Conservation (phyloP, 1,284 basidiomycete species). For the Megacollybia platyphylla region DNA sequence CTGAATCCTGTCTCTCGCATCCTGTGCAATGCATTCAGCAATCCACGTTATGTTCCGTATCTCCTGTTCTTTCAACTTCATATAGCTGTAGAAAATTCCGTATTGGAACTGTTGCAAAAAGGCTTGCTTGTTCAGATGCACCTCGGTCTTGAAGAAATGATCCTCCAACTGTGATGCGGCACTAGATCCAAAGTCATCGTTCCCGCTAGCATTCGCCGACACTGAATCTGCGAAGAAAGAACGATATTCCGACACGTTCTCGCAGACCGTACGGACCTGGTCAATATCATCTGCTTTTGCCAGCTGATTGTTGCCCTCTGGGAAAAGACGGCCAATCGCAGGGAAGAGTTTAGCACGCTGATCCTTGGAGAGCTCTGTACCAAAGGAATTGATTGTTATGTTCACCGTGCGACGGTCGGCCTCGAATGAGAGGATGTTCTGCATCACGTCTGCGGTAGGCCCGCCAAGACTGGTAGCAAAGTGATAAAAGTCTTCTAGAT, state of each 20-base stretch:
- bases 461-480: slow-evolving; percentile 75
- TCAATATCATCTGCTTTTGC: slow-evolving; percentile 95
- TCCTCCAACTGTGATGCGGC: slow-evolving; percentile 76
- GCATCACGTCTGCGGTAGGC: slow-evolving; percentile 86
- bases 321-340: slow-evolving; percentile 85
- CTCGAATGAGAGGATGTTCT: slow-evolving; percentile 85
- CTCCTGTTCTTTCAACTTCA: slow-evolving; percentile 99
- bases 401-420: slow-evolving; percentile 95
- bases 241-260: slow-evolving; percentile 83
- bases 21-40: slow-evolving; percentile 93
- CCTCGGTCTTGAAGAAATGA: slow-evolving; percentile 91
- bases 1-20: slow-evolving; percentile 86
- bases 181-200: slow-evolving; percentile 30
- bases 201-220: slow-evolving; percentile 16
- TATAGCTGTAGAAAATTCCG: slow-evolving; percentile 85
- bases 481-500: slow-evolving; percentile 93
- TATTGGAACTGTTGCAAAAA: slow-evolving; percentile 95
- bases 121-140: slow-evolving; percentile 84
- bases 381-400: slow-evolving; percentile 99
- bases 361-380: slow-evolving; percentile 91
- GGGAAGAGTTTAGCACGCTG: slow-evolving; percentile 95
- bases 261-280: slow-evolving; percentile 82
- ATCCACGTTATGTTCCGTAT: slow-evolving; percentile 97
- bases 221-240: slow-evolving; percentile 71
- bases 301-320: slow-evolving; percentile 90